Base-by-base conservation (phyloP, 371 early-diverging fungal genomes). In the Mucor saturninus region DNA sequence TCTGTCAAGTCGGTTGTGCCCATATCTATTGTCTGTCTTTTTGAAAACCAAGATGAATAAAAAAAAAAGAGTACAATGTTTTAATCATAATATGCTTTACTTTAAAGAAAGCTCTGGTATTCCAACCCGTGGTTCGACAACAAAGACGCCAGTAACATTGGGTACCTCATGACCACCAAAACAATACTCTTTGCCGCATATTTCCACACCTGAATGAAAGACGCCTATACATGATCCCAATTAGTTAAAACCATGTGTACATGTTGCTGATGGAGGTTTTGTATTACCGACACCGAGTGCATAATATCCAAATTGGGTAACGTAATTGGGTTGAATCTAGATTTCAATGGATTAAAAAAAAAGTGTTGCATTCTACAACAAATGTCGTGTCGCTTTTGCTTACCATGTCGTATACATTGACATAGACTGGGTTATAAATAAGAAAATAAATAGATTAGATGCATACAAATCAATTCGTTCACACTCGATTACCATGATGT, bases 181-280 rank as follows among this genome's bases (percentile, higher is more conserved):
- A 57, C 80, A 81, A 61, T 79, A 86, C 59, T 86, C 86, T 70
- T 73, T 72, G 14, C 72, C 83, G 31, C 72, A 67, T 45, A 86
- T 67, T 51, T 83, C 84, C 15, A 83, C 75, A 8, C 84, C 84
- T 32, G 86, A 83, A 64, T 86, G 86, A 56, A 79, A 86, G n/a
- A 83, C 76, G 26, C 86, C 83, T 85, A 37, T 21, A 21, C 21
- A 21, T n/a, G n/a, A n/a, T 21, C 21, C 21, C 21, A 21, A 28
- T 21, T 5, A n/a, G 26, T 3, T 26, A 15, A 39, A 21, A 21
- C 21, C 8, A 15, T 14, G 31, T 26, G 7, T 54, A 26, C 21
- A 11, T 11, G 37, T 38, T 26, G 39, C 9, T 4, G 6, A 40
- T 2, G 8, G 7, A 5, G 31, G 5, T 31, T 26, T 37, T 32